Evolutionary conservation across 2,329 filamentous ascomycete genomes (phyloP).

Genomic region (Daldinia sp.): DNA sequence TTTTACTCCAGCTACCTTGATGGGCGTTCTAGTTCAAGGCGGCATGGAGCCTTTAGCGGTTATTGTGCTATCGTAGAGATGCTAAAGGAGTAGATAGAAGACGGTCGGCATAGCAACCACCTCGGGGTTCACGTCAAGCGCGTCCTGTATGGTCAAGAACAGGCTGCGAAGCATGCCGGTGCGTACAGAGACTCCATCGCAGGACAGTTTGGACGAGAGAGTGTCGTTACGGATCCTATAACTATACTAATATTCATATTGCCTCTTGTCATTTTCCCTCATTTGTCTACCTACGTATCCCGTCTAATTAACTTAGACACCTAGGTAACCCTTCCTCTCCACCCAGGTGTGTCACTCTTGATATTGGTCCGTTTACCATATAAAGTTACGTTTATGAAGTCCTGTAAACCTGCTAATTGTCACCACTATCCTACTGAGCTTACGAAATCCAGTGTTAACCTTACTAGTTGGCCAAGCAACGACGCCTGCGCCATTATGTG

Average conservation of each 20-base stretch:
- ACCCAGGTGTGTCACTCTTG: constrained; percentile 17
- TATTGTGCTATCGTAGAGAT: too few species aligned
- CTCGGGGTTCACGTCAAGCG: too few species aligned
- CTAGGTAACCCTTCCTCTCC: constrained; percentile 8
- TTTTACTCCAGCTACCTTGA: too few species aligned
- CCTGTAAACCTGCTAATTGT: background rate
- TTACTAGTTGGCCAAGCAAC: background rate
- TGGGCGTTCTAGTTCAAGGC: too few species aligned
- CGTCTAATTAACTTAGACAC: background rate
- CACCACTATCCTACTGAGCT: background rate
- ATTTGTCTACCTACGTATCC: background rate
- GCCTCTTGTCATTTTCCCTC: constrained; percentile 28
- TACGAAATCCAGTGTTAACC: background rate
- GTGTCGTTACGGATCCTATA: too few species aligned
- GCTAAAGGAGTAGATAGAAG: too few species aligned
- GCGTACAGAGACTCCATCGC: too few species aligned
- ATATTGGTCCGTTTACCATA: constrained; percentile 1
- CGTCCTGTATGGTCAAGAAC: too few species aligned
- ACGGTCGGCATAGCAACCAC: too few species aligned
- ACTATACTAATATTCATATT: constrained; percentile 49
- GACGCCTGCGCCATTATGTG: background rate
- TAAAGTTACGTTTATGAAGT: constrained; percentile 8
- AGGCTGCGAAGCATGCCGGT: too few species aligned
- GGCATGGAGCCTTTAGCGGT: too few species aligned
- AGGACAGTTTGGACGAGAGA: too few species aligned